Evolutionary conservation across 495 filamentous ascomycete genomes (phyloP), one percentile per base, ranked within the genome.

Genomic region (Hypoxylon perforatum): DNA sequence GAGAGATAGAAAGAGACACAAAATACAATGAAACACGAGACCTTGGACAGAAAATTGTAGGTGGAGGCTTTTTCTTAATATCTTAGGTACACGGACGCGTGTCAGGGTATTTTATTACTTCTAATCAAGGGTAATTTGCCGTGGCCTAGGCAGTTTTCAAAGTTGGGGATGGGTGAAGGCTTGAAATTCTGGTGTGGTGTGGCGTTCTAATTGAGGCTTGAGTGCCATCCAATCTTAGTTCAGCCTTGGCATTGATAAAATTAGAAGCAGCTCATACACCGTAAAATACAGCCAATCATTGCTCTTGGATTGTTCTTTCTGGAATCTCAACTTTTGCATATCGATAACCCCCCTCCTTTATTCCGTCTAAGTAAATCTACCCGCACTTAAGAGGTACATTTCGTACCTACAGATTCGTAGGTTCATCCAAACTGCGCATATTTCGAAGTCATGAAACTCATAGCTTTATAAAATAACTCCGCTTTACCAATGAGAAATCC

Each of bases 181-280:
- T 41, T 25, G 21, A 22, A 22, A 56, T 45, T 44, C 39, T 21
- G 14, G 18, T 52, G 4, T 44, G 22, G 11, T 65, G 62, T 59
- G 62, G 62, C 62, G 62, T 48, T 18, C 14, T n/a, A 21, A 25
- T 28, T 61, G 64, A 61, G 64, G 64, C 53, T 67, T 61, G 30
- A 39, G 47, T 57, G 39, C 38, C 41, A 53, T 39, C 39, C 51
- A 66, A 67, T 61, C 49, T 61, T 57, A 62, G 64, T 48, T 22
- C 3, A 15, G 42, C 41, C 65, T 68, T 68, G 58, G 65, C 65
- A 21, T 23, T 12, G 30, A 2, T 67, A 67, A 57, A 67, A 57
- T 62, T 67, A 67, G 58, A 57, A 61, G 46, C 28, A 28, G 10
- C 28, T 23, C 49, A 65, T 55, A 17, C 33, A 28, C 33, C 28